phyloP scores from a whole-genome alignment of 768 basidiomycete species.

The Sistotremastrum niveocremeum region DNA sequence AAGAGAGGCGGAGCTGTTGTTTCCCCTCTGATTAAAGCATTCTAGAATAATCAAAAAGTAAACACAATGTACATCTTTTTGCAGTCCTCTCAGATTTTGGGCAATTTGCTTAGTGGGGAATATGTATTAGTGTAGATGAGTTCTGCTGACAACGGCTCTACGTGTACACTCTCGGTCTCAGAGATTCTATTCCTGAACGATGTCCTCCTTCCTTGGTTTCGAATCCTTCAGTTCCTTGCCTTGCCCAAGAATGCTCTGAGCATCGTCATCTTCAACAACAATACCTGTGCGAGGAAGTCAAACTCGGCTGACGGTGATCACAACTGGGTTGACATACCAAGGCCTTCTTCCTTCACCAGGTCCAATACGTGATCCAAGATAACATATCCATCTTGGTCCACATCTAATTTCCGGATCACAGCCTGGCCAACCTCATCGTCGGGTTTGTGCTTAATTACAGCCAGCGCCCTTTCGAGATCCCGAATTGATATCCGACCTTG shows the following conservation, averaged over 20 bases:
- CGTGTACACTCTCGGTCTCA: too few species aligned
- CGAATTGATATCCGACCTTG: slow-evolving; percentile 82
- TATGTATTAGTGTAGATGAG: too few species aligned
- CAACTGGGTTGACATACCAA: slow-evolving; percentile 34
- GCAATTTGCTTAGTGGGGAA: too few species aligned
- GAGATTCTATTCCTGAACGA: slow-evolving; percentile 52
- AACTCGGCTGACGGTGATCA: neutral
- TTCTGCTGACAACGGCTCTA: too few species aligned
- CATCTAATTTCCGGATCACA: slow-evolving; percentile 87
- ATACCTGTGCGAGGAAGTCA: slow-evolving; percentile 36
- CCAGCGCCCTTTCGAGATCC: slow-evolving; percentile 81
- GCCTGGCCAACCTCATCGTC: slow-evolving; percentile 79
- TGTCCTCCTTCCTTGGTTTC: slow-evolving; percentile 89
- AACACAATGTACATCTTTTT: neutral
- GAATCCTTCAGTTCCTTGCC: slow-evolving; percentile 70
- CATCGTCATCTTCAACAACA: slow-evolving; percentile 65
- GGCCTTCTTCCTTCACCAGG: slow-evolving; percentile 74
- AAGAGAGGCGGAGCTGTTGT: slow-evolving; percentile 52
- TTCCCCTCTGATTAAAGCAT: slow-evolving; percentile 70
- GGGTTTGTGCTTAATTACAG: slow-evolving; percentile 88
- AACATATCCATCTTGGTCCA: slow-evolving; percentile 91
- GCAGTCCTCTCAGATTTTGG: too few species aligned
- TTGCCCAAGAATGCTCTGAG: slow-evolving; percentile 70
- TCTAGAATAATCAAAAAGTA: slow-evolving; percentile 19
- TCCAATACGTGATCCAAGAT: slow-evolving; percentile 91